Evolutionary conservation across 2,329 filamentous ascomycete species (phyloP), one percentile per base, ranked within the genome.

Genomic region (Thyridium curvatum): DNA sequence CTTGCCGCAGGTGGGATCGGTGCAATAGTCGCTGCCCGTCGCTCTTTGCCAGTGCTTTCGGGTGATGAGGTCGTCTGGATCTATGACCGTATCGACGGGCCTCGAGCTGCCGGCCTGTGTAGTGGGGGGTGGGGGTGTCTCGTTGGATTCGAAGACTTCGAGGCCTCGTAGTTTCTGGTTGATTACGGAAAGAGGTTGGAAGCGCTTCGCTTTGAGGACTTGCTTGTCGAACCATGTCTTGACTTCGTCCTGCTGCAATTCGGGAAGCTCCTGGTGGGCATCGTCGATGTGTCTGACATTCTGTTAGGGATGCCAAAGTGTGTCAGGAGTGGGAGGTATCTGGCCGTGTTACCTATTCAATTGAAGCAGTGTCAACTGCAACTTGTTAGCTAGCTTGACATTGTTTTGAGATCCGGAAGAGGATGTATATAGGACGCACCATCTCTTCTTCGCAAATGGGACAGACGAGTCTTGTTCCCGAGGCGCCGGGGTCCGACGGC

Each of bases 361-460:
- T 65, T 98, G 93, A 30, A 98, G 68, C 35, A 98, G 67, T 12
- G 93, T 97, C 55, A 97, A 74, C 87, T 94, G 53, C 8, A 26
- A 6, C 10, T 26, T 10, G 21, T 26, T 26, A 26, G 21, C 21
- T 26, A 26, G 21, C 21, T 26, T 26, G 21, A 26, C 30, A 3
- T 8, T 12, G 14, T 32, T 18, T 17, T n/a, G n/a, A n/a, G n/a
- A n/a, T n/a, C n/a, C n/a, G n/a, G n/a, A n/a, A n/a, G n/a, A n/a
- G n/a, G n/a, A n/a, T n/a, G n/a, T n/a, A n/a, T n/a, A 13, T 13
- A 32, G 37, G 34, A 53, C 66, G 47, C 67, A 93, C 89, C 93
- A 98, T 98, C 62, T 96, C 90, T 65, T 97, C 94, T 51, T 82
- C 89, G 64, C 93, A 98, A 57, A 98, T 98, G n/a, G 93, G 93